Evolutionary conservation across 129 eudicot genomes (phyloP), one percentile per base, ranked within the genome.

Genomic region (Sambucus nigra): DNA sequence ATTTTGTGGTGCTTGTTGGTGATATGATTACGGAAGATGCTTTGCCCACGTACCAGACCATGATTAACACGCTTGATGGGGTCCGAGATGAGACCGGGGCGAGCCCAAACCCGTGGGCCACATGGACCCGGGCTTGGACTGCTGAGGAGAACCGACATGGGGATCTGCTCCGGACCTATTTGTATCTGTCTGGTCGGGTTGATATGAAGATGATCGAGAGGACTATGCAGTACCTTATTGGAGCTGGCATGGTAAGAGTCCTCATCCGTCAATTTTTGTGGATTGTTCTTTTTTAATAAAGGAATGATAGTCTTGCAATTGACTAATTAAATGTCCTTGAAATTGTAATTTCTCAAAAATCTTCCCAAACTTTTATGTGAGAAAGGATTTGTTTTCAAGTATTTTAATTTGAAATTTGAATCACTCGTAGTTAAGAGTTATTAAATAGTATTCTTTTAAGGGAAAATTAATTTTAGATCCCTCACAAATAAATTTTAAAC

Each of bases 81-180:
- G 77, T 71, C 29, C 65, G 76, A 0, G 76, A 71, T 45, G 63
- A 50, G 56, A 71, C 71, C 16, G 76, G 76, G 2, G 72, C 72
- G 0, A 65, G 68, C 55, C 49, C 64, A 0, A 59, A 25, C 40
- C 72, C 72, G 14, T 72, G 72, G 77, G 77, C 72, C 1, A 57
- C 38, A 21, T 72, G 77, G 77, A 72, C 72, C 8, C 58, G 77
- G 40, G 63, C 72, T 11, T 65, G 77, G 77, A 72, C 68, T 15
- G 77, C 77, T 1, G 77, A 72, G 68, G 77, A 72, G 7, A 72
- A 72, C 21, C 59, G 77, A 2, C 77, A 72, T 25, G 77, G 77
- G 27, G 77, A 72, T 59, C 66, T 72, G 68, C 77, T 72, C 23
- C 66, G 72, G 1, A 47, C 77, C 0, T 65, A 72, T 26, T 55